Evolutionary conservation across 2,329 filamentous ascomycete species (phyloP).

Genomic region (Fusarium coicis): DNA sequence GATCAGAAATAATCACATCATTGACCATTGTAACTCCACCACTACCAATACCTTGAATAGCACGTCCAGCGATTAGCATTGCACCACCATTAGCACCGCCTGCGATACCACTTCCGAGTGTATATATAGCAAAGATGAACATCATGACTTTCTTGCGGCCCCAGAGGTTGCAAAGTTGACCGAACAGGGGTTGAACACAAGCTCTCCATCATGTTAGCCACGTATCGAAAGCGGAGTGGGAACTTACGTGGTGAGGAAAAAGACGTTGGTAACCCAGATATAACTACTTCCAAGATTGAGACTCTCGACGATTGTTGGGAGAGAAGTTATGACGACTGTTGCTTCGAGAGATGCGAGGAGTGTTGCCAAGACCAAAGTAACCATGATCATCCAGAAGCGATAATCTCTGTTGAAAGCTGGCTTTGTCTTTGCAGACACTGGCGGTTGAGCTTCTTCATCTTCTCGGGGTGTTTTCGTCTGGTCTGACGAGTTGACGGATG

Average conservation of each 20-base stretch:
- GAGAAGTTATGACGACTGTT: slow-evolving; percentile 43
- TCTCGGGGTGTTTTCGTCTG: neutral
- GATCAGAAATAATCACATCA: slow-evolving; percentile 53
- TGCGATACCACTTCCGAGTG: slow-evolving; percentile 60
- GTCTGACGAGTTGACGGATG: neutral
- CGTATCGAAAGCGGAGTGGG: accelerated
- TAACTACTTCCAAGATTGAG: slow-evolving; percentile 41
- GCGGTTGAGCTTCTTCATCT: neutral
- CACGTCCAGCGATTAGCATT: slow-evolving; percentile 56
- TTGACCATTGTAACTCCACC: slow-evolving; percentile 47
- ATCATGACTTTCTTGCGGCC: slow-evolving; percentile 59
- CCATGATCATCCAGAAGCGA: slow-evolving; percentile 45
- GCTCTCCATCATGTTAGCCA: slow-evolving; percentile 20
- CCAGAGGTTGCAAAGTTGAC: slow-evolving; percentile 63
- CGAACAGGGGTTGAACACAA: slow-evolving; percentile 59
- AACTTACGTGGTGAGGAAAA: slow-evolving; percentile 40
- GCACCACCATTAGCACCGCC: slow-evolving; percentile 54
- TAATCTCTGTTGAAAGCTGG: slow-evolving; percentile 27
- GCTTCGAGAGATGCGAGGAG: slow-evolving; percentile 40
- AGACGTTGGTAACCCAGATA: slow-evolving; percentile 46
- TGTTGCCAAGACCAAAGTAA: slow-evolving; percentile 33
- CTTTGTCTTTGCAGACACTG: neutral
- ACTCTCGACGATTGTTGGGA: slow-evolving; percentile 42
- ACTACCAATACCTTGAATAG: slow-evolving; percentile 56
- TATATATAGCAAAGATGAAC: slow-evolving; percentile 57